Evolutionary conservation across 202 grass and related monocot species (phyloP), one percentile per base, ranked within the genome.

Genomic region (Setaria viridis): DNA sequence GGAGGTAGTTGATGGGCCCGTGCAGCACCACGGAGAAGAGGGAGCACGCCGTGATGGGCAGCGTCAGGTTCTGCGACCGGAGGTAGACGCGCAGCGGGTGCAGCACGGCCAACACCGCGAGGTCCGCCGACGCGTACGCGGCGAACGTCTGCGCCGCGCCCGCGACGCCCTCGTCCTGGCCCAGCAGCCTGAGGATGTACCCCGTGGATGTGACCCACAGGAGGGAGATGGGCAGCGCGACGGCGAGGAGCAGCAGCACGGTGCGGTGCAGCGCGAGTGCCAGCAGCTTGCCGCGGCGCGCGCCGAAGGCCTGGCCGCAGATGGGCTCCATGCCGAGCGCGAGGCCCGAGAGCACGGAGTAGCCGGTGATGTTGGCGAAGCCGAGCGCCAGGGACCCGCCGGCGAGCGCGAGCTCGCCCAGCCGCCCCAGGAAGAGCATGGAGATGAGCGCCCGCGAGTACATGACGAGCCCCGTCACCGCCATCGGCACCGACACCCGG

Each of bases 291-390:
- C 90, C 74, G 2, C 88, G 91, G 6, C 84, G 85, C 33, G 94
- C 97, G 17, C 97, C 97, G 84, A 91, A 96, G 37, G 97, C 97
- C 90, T 99, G 97, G 6, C 93, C 97, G 80, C 97, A 97, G 77
- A 99, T 93, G 63, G 97, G 97, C 87, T 99, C 97, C 97, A 99
- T 99, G 67, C 97, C 97, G 15, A 96, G 90, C 53, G 97, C 97
- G 15, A 99, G 90, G 0, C 97, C 97, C 0, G 94, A 96, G 14
- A 99, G 93, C 11, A 99, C 87, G 7, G 97, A 96, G 84, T 99
- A 99, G 37, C 97, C 97, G 4, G 97, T 99, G 80, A 99, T 99
- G 81, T 99, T 99, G 47, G 97, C 92, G 76, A 99, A 99, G 72
- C 97, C 97, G 0, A 99, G 88, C 2, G 97, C 88, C 9, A 99